These are phyloP conservation scores for Fusarium sp. DNA, from an alignment of 2,329 filamentous ascomycete genomes.

Conservation along the genomic window DNA sequence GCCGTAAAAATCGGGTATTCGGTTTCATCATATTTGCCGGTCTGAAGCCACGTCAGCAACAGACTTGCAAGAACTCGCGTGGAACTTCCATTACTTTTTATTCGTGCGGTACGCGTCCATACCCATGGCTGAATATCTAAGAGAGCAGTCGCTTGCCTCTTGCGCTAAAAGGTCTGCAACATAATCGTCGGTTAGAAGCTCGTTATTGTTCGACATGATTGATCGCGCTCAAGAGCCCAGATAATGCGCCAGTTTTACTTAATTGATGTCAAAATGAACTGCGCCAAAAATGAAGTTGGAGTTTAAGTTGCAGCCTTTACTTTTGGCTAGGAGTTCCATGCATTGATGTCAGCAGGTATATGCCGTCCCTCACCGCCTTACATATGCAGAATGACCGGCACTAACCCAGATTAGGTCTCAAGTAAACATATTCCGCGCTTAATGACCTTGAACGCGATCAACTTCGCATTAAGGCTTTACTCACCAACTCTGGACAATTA, in stretches of 20 bases:
- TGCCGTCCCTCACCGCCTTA: conserved; percentile 45
- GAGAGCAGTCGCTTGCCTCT: conserved; percentile 81
- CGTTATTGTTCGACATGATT: conserved; percentile 62
- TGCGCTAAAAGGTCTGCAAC: conserved; percentile 84
- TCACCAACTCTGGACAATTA: background rate
- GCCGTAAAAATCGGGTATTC: conserved; percentile 89
- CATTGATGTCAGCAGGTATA: conserved; percentile 36
- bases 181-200: conserved; percentile 80
- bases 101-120: conserved; percentile 72
- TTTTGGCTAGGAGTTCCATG: conserved; percentile 6
- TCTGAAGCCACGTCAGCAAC: conserved; percentile 58
- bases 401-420: conserved; percentile 52
- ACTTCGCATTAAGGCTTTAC: background rate
- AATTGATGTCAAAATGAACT: conserved; percentile 5
- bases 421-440: conserved; percentile 57
- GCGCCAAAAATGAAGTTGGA: conserved; percentile 22
- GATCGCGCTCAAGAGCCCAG: conserved; percentile 3
- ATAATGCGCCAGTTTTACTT: conserved; percentile 1
- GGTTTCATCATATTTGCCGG: conserved; percentile 82
- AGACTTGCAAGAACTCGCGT: conserved; percentile 22
- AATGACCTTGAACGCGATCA: conserved; percentile 13
- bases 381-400: conserved; percentile 7
- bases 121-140: conserved; percentile 82
- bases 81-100: conserved; percentile 61
- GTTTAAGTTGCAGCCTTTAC: conserved; percentile 7